Percentiles rank a stretch among this genome's conserved stretches.
Evolutionary conservation across 345 rosid species (phyloP).

Genomic region (Hibiscus mutabilis): DNA sequence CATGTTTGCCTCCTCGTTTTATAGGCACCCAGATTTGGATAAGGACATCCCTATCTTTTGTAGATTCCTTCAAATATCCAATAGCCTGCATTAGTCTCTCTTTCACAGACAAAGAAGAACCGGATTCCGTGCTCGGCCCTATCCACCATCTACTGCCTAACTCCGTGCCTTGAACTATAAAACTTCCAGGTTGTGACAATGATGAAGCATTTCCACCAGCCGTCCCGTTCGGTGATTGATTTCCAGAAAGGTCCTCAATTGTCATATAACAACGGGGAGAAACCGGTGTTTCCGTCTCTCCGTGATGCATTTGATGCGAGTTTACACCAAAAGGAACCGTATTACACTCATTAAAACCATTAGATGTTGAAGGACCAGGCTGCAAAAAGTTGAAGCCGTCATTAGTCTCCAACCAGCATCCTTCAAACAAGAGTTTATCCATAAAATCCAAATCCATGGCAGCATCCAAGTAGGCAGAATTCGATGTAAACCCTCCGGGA

Average conservation of each 20-base stretch:
- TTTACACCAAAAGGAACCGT: conserved; percentile 20
- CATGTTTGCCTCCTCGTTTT: conserved; percentile 47
- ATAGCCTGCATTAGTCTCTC: conserved; percentile 54
- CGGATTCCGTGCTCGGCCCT: conserved; percentile 33
- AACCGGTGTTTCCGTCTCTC: conserved; percentile 21
- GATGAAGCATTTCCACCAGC: conserved; percentile 19
- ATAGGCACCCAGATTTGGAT: conserved; percentile 88
- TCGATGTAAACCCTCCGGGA: conserved; percentile 26
- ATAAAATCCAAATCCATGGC: conserved; percentile 83
- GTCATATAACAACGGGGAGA: conserved; percentile 14
- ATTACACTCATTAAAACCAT: conserved; percentile 13
- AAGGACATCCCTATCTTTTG: conserved; percentile 51
- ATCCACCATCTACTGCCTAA: conserved; percentile 60
- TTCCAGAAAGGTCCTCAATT: conserved; percentile 23
- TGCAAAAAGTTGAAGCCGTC: conserved; percentile 37
- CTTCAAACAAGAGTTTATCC: conserved; percentile 77
- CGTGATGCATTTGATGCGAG: conserved; percentile 24
- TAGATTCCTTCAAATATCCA: conserved; percentile 40
- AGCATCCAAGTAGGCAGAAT: conserved; percentile 38
- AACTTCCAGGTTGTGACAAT: conserved; percentile 25
- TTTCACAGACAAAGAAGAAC: conserved; percentile 40
- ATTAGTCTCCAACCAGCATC: conserved; percentile 72
- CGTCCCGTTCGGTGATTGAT: conserved; percentile 17
- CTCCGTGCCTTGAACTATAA: conserved; percentile 37
- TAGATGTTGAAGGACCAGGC: conserved; percentile 26